phyloP scores from a whole-genome alignment of 129 eudicot species.

The Gnaphalium uliginosum region DNA sequence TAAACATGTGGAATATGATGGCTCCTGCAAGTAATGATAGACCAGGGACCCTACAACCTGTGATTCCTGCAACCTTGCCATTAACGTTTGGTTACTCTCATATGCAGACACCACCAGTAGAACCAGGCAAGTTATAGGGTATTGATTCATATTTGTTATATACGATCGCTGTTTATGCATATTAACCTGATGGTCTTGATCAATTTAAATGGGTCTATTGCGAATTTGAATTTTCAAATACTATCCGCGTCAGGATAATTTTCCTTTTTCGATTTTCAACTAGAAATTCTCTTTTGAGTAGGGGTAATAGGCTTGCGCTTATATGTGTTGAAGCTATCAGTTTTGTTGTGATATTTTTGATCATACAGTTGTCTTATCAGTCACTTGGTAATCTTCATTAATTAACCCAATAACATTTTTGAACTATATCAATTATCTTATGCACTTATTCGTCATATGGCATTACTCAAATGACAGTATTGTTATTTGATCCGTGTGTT shows the following conservation, averaged over 20 bases:
- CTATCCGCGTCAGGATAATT: neutral
- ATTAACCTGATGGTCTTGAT: neutral
- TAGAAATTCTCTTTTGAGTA: too few species aligned
- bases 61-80: constrained; percentile 65
- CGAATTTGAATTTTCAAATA: neutral
- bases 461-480: neutral
- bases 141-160: constrained; percentile 47
- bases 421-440: neutral
- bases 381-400: neutral
- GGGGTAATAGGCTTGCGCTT: neutral
- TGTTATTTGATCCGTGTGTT: neutral
- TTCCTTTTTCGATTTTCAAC: too few species aligned
- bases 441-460: neutral
- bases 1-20: constrained; percentile 46
- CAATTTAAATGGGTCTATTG: neutral
- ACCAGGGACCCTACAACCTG: constrained; percentile 42
- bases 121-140: constrained; percentile 58
- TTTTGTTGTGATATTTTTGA: neutral
- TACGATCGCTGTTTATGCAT: constrained; percentile 32
- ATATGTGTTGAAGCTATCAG: neutral
- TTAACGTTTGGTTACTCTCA: constrained; percentile 68
- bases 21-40: constrained; percentile 3
- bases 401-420: neutral
- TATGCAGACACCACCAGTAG: constrained; percentile 60
- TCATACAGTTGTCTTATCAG: neutral